Evolutionary conservation across 2,329 filamentous ascomycete genomes (phyloP), one percentile per base, ranked within the genome.

Genomic region (Aspergillus luchuensis): DNA sequence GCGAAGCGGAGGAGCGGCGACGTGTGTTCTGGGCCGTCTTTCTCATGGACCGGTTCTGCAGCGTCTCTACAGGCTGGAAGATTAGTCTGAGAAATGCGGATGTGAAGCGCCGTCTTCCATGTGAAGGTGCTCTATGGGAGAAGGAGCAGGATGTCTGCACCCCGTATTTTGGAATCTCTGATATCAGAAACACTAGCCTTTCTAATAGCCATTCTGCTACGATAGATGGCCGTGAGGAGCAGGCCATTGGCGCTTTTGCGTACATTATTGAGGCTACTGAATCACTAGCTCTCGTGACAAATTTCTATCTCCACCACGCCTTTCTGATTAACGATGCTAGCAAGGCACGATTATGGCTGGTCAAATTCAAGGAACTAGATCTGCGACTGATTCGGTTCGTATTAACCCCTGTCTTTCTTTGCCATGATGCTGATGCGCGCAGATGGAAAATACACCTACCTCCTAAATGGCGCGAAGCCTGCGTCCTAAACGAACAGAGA

Each of bases 111-210:
- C 66, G 74, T 2, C 57, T 76, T 3, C 74, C 74, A 4, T 75
- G 72, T 56, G 73, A 76, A 63, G 74, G 74, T 1, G 70, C 67
- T 1, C 54, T 74, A 1, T 76, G 74, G 74, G 66, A 72, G 36
- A 67, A 63, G 13, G 66, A 66, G 39, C 38, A 65, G 7, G 66
- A 68, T 21, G 63, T 69, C 1, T 63, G 57, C 1, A 75, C 78
- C 1, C 78, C 78, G 0, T 79, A 74, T 56, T 80, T 80, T 63
- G 78, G 78, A 5, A 72, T 80, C 5, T 69, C 74, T 2, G 74
- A 78, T 33, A 13, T 36, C 10, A 70, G 66, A 50, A 63, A 65
- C 58, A 30, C 66, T 25, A 10, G 45, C 19, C 17, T 13, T 13
- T 21, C 51, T 5, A 49, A 58, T 55, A 4, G 28, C 45, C 2